Percentiles rank a stretch among this genome's conserved stretches.
These are phyloP conservation scores for Colletotrichum viniferum DNA, from an alignment of 2,329 filamentous ascomycete species.

Conservation along the genomic window DNA sequence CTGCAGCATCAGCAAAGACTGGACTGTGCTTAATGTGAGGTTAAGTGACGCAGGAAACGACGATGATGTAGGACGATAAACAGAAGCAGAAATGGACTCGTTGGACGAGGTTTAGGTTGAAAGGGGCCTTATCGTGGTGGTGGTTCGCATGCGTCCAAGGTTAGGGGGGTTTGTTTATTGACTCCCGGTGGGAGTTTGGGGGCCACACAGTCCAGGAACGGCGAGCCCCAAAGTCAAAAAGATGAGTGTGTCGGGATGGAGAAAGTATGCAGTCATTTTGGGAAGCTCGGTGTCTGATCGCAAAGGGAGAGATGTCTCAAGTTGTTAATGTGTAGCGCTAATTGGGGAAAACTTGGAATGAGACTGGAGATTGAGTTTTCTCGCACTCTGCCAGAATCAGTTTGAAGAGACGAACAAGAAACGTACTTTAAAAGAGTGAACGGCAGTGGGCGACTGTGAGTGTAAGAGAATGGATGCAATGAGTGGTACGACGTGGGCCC, in stretches of 20 bases:
- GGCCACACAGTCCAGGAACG: background rate
- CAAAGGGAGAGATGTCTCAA: constrained; percentile 4
- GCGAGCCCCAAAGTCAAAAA: background rate
- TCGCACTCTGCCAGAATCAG: background rate
- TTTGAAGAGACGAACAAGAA: background rate
- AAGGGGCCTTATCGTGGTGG: background rate
- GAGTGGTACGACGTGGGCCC: background rate
- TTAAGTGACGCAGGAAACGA: background rate
- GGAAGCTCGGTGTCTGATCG: background rate
- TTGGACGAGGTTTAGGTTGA: background rate
- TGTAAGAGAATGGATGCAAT: background rate
- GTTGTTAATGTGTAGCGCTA: background rate
- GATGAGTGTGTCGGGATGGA: background rate
- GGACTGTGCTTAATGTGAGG: background rate
- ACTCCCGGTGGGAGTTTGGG: background rate
- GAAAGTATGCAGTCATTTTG: background rate
- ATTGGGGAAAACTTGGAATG: constrained; percentile 3
- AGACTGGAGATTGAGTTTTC: background rate
- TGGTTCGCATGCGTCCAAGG: background rate
- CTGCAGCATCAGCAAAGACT: background rate
- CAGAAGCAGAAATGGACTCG: background rate
- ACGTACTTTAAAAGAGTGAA: background rate
- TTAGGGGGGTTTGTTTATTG: background rate
- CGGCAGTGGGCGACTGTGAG: background rate
- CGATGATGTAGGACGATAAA: background rate